phyloP scores from a whole-genome alignment of 2,329 filamentous ascomycete genomes.

The Calonectria pseudoreteaudii region DNA sequence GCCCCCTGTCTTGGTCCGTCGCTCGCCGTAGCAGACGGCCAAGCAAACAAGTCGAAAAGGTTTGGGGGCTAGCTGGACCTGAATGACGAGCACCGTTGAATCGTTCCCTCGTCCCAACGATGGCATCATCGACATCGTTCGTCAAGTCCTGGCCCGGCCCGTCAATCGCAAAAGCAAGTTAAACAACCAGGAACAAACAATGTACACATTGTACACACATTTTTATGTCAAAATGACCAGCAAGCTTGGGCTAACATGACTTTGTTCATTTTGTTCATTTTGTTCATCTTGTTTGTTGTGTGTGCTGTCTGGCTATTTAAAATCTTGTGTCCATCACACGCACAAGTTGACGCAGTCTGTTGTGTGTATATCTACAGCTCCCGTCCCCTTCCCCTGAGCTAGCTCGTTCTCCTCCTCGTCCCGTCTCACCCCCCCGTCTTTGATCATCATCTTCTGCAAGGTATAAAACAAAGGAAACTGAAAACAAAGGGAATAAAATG shows the following conservation, averaged over 20 bases:
- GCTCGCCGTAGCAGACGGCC: neutral
- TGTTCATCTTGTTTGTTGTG: constrained; percentile 1
- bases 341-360: constrained; percentile 33
- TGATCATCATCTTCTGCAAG: constrained; percentile 21
- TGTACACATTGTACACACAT: too few relatives aligned
- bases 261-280: constrained; percentile 10
- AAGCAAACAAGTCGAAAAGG: neutral
- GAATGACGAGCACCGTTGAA: neutral
- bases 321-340: constrained; percentile 23
- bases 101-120: neutral
- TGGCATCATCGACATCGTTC: neutral
- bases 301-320: neutral
- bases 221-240: neutral
- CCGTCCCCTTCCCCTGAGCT: constrained; percentile 6
- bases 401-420: constrained; percentile 16
- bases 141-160: neutral
- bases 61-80: neutral
- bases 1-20: neutral
- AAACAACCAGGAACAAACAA: neutral
- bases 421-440: constrained; percentile 16
- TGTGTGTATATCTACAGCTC: constrained; percentile 36
- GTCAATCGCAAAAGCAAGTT: neutral
- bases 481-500: constrained; percentile 27
- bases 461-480: constrained; percentile 44
- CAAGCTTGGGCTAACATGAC: neutral